phyloP scores from a whole-genome alignment of 2,329 filamentous ascomycete species.

The Pestalotiopsis sp. region DNA sequence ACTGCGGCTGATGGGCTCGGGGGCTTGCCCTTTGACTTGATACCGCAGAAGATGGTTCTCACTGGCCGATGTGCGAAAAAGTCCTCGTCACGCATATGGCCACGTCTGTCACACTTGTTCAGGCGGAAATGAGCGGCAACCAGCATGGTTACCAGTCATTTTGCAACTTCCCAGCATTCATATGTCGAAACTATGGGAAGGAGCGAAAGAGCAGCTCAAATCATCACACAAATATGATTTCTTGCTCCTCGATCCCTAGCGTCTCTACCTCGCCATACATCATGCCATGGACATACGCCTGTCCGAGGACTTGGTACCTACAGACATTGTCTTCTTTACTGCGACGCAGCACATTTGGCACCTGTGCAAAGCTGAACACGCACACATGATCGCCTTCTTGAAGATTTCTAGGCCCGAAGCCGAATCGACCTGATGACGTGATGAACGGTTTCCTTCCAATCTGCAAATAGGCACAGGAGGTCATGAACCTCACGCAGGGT shows the following conservation, averaged over 20 bases:
- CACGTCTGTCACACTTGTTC: not conserved
- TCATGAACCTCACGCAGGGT: not conserved
- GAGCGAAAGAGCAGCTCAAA: not conserved
- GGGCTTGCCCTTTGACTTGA: not conserved
- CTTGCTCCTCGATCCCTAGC: not conserved
- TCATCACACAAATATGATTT: not conserved
- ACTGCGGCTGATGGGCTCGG: not conserved
- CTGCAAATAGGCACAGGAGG: not conserved
- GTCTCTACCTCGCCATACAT: not conserved
- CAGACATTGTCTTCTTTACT: not conserved
- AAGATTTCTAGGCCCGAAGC: not conserved
- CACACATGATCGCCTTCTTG: not conserved
- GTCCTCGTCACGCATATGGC: not conserved
- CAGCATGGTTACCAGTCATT: not conserved
- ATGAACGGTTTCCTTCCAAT: not conserved
- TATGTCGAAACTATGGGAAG: too few species aligned
- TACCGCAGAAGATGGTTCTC: not conserved
- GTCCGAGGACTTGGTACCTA: not conserved
- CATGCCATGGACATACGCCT: not conserved
- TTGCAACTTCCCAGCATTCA: not conserved
- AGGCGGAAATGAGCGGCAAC: not conserved
- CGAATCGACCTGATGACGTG: not conserved
- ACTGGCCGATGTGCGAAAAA: not conserved
- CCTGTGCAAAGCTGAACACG: not conserved
- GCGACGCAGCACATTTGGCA: not conserved